phyloP scores from a whole-genome alignment of 2,329 filamentous ascomycete genomes.

The Cercospora canescens region DNA sequence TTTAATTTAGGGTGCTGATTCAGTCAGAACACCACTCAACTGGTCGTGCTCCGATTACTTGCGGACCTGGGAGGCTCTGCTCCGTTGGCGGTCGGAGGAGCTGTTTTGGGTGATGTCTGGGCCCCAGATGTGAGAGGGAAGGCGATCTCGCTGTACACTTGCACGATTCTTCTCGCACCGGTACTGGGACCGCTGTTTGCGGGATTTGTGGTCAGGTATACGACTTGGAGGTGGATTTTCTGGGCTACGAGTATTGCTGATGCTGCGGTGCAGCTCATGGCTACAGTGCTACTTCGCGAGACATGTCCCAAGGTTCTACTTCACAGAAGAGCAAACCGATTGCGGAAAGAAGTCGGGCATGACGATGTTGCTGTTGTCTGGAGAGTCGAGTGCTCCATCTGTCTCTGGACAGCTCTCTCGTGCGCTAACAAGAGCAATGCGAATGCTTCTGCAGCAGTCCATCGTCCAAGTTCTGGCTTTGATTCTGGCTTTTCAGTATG shows the following conservation, averaged over 20 bases:
- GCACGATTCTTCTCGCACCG: conserved; percentile 12
- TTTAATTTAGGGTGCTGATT: conserved; percentile 60
- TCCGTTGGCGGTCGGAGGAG: conserved; percentile 40
- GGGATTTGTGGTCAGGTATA: too few species aligned
- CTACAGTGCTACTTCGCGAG: too few species aligned
- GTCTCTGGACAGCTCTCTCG: too few species aligned
- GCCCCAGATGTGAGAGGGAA: conserved; percentile 15
- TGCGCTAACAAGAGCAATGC: too few species aligned
- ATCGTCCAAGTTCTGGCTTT: not conserved
- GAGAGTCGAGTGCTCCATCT: not conserved
- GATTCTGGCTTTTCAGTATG: not conserved
- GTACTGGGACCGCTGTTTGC: conserved; percentile 9
- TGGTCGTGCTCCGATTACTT: conserved; percentile 64
- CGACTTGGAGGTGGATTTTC: too few species aligned
- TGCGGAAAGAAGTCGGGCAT: too few species aligned
- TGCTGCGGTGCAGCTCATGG: too few species aligned
- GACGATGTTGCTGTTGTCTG: not conserved
- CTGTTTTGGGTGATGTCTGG: conserved; percentile 26
- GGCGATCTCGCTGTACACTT: conserved; percentile 17
- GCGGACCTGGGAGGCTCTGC: conserved; percentile 70
- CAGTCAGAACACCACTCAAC: conserved; percentile 51
- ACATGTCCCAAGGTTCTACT: too few species aligned
- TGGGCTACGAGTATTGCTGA: too few species aligned
- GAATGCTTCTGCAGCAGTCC: not conserved
- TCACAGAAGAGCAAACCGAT: too few species aligned